phyloP scores from a whole-genome alignment of 306 rosid genomes.

The Clitoria ternatea region DNA sequence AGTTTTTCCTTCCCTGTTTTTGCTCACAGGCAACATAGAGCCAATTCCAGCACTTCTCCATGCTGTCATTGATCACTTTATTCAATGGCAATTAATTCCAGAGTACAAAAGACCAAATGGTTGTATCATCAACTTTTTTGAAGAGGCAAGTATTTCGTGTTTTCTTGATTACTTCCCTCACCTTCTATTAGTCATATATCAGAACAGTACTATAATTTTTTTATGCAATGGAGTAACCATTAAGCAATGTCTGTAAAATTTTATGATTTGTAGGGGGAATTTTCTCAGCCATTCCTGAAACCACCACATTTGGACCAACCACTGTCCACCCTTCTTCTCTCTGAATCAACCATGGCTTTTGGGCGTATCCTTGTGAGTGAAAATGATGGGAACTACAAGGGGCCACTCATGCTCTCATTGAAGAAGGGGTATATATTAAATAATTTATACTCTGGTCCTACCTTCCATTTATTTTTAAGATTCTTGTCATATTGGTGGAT shows the following conservation, averaged over 20 bases:
- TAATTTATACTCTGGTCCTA: neutral
- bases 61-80: slow-evolving; percentile 78
- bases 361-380: slow-evolving; percentile 80
- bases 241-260: slow-evolving; percentile 2
- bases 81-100: slow-evolving; percentile 84
- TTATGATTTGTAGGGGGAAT: slow-evolving; percentile 59
- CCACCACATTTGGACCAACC: slow-evolving; percentile 99
- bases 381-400: slow-evolving; percentile 86
- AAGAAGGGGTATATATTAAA: slow-evolving; percentile 63
- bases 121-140: slow-evolving; percentile 80
- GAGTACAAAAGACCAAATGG: slow-evolving; percentile 93
- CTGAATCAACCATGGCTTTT: slow-evolving; percentile 88
- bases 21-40: slow-evolving; percentile 58
- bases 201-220: slow-evolving; percentile 14
- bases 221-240: slow-evolving; percentile 20
- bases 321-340: slow-evolving; percentile 72
- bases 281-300: slow-evolving; percentile 91
- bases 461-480: slow-evolving; percentile 11
- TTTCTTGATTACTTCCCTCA: slow-evolving; percentile 21
- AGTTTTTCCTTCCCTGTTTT: neutral
- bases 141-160: slow-evolving; percentile 59
- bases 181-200: slow-evolving; percentile 20
- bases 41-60: slow-evolving; percentile 74
- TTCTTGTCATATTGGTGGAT: slow-evolving; percentile 5
- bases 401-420: slow-evolving; percentile 80